Evolutionary conservation across 2,329 filamentous ascomycete species (phyloP).

Genomic region (Tolypocladium cylindrosporum): DNA sequence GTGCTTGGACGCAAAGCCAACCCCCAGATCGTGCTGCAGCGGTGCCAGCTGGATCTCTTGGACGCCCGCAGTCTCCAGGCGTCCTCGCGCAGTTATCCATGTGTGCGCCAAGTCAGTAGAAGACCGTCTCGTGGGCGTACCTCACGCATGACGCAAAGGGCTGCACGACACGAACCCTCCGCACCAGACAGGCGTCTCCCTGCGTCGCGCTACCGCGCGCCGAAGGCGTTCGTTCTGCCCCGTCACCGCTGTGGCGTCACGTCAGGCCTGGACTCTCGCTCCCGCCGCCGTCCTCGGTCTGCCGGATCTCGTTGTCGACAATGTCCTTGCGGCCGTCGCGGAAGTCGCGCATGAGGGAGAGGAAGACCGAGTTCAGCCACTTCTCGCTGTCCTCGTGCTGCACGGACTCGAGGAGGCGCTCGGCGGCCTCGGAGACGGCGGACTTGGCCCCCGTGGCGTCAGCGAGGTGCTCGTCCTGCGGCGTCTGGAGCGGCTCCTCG

Average conservation of each 20-base stretch:
- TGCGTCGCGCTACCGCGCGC: background rate
- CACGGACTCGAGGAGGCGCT: constrained; percentile 31
- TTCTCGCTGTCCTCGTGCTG: constrained; percentile 34
- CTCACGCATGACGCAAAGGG: constrained; percentile 11
- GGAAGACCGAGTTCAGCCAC: constrained; percentile 35
- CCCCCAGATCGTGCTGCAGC: background rate
- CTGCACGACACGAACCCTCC: background rate
- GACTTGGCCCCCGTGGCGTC: constrained; percentile 16
- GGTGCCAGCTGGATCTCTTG: background rate
- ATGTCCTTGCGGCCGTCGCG: constrained; percentile 34
- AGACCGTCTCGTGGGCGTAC: constrained; percentile 13
- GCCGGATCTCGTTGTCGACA: constrained; percentile 28
- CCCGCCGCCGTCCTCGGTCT: constrained; percentile 12
- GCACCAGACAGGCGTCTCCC: background rate
- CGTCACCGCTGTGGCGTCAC: background rate
- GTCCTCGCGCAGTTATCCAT: background rate
- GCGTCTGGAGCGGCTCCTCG: constrained; percentile 2
- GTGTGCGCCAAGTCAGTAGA: constrained; percentile 5
- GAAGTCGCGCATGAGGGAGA: constrained; percentile 35
- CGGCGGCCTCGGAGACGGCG: constrained; percentile 31
- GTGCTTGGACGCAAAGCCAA: background rate
- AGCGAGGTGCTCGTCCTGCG: constrained; percentile 6
- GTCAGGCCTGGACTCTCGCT: constrained; percentile 4
- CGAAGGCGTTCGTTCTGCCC: background rate
- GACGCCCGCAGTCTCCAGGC: background rate